Conservation (phyloP, 805 yeast species). For the Candida ulmi region DNA sequence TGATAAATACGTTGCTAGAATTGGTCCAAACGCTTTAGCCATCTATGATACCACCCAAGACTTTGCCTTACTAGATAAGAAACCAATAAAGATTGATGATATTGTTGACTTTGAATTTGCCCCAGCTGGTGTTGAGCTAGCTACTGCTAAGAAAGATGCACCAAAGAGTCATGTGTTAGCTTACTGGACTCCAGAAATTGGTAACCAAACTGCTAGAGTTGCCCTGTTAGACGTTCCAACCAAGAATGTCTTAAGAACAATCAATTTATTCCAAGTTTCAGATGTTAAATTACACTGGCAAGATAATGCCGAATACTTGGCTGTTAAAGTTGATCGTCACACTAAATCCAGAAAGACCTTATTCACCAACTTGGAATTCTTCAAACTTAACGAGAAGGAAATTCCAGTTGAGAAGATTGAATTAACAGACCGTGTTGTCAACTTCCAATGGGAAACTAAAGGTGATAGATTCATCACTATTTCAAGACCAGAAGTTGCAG, state of each 20-base stretch:
- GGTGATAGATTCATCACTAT: conserved; percentile 83
- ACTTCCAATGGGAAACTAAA: conserved; percentile 94
- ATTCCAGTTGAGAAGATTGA: conserved; percentile 94
- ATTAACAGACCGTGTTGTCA: conserved; percentile 79
- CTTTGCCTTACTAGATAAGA: conserved; percentile 81
- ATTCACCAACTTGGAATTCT: conserved; percentile 88
- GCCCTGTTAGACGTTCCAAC: conserved; percentile 84
- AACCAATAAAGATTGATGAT: conserved; percentile 76
- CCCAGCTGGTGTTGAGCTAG: conserved; percentile 75
- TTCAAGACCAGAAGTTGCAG: conserved; percentile 48
- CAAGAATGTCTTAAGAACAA: conserved; percentile 78
- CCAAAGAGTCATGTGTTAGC: conserved; percentile 65
- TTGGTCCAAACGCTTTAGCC: conserved; percentile 88
- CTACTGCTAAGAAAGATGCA: conserved; percentile 46
- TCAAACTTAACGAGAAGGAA: conserved; percentile 80
- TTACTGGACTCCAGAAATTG: conserved; percentile 95
- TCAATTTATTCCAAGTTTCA: conserved; percentile 90
- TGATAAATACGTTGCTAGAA: conserved; percentile 90
- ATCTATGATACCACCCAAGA: conserved; percentile 73
- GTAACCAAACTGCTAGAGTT: conserved; percentile 93
- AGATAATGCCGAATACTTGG: conserved; percentile 71
- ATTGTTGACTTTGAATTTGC: conserved; percentile 92
- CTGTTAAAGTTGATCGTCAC: conserved; percentile 95
- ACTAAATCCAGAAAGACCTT: conserved; percentile 90
- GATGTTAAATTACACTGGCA: conserved; percentile 95